A percentile compares a stretch with the other conserved stretches of the same genome.
These are phyloP conservation scores for Tuber brumale DNA, from an alignment of 495 filamentous ascomycete genomes.

Conservation along the genomic window DNA sequence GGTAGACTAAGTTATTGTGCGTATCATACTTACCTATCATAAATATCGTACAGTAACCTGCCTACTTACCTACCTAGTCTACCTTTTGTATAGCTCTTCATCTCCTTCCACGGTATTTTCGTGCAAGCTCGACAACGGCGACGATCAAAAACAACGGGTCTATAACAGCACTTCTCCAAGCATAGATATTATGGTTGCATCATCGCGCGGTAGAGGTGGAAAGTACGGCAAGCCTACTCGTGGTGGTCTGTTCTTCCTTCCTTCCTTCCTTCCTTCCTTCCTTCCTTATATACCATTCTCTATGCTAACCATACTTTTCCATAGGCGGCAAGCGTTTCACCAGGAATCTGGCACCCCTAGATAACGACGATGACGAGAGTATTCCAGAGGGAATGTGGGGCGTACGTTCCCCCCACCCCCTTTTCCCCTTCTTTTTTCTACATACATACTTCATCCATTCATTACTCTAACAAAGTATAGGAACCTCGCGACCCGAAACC, in stretches of 20 bases:
- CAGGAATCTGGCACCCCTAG: slow-evolving; percentile 74
- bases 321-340: slow-evolving; percentile 92
- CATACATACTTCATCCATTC: background rate
- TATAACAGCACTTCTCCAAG: slow-evolving; percentile 7
- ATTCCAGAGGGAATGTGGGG: slow-evolving; percentile 66
- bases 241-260: slow-evolving; percentile 58
- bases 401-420: slow-evolving; percentile 45
- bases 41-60: background rate
- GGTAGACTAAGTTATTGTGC: background rate
- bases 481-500: slow-evolving; percentile 47
- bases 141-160: background rate
- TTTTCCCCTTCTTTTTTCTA: too few relatives aligned
- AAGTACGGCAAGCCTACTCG: slow-evolving; percentile 80
- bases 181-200: slow-evolving; percentile 52
- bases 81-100: too few relatives aligned
- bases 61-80: slow-evolving; percentile 1
- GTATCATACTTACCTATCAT: background rate
- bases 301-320: slow-evolving; percentile 1
- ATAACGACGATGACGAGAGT: slow-evolving; percentile 68
- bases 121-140: background rate
- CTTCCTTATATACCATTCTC: background rate
- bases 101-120: background rate
- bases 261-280: background rate
- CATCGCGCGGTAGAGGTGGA: slow-evolving; percentile 61
- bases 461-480: slow-evolving; percentile 36